Evolutionary conservation across 805 yeast genomes (phyloP).

Genomic region (Torulaspora franciscae): DNA sequence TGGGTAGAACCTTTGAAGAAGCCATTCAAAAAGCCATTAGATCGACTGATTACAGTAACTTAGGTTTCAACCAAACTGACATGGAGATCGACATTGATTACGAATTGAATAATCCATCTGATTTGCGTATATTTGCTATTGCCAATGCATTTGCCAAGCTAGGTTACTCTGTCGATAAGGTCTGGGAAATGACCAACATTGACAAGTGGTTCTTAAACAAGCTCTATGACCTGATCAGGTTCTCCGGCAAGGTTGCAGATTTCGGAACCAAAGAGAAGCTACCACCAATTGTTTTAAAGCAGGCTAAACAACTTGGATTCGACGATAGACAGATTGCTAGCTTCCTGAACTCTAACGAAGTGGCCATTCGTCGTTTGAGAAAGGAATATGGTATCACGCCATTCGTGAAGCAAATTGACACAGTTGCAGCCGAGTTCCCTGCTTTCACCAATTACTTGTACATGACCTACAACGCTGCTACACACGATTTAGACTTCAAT

Average conservation of each 20-base stretch:
- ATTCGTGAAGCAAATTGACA: slow-evolving; percentile 93
- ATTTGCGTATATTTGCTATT: slow-evolving; percentile 91
- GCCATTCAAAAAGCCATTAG: slow-evolving; percentile 97
- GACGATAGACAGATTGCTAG: slow-evolving; percentile 95
- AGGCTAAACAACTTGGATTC: slow-evolving; percentile 94
- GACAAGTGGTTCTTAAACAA: slow-evolving; percentile 96
- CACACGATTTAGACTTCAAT: slow-evolving; percentile 80
- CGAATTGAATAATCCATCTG: slow-evolving; percentile 96
- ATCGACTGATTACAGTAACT: slow-evolving; percentile 84
- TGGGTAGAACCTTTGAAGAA: slow-evolving; percentile 96
- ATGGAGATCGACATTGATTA: slow-evolving; percentile 89
- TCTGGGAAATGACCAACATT: slow-evolving; percentile 85
- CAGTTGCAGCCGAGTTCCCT: slow-evolving; percentile 99
- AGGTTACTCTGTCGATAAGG: slow-evolving; percentile 87
- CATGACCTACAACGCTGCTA: slow-evolving; percentile 88
- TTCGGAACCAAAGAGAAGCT: slow-evolving; percentile 52
- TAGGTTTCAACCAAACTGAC: slow-evolving; percentile 85
- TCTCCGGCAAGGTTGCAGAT: slow-evolving; percentile 56
- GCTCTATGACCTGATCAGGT: slow-evolving; percentile 66
- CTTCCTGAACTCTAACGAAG: slow-evolving; percentile 83
- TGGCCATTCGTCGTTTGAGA: slow-evolving; percentile 85
- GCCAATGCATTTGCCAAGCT: slow-evolving; percentile 81
- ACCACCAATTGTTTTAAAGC: slow-evolving; percentile 59
- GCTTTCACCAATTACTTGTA: slow-evolving; percentile 92
- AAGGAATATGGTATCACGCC: slow-evolving; percentile 83